These are phyloP conservation scores for Pseudocercospora eumusae DNA, from an alignment of 2,329 filamentous ascomycete genomes.

Conservation along the genomic window DNA sequence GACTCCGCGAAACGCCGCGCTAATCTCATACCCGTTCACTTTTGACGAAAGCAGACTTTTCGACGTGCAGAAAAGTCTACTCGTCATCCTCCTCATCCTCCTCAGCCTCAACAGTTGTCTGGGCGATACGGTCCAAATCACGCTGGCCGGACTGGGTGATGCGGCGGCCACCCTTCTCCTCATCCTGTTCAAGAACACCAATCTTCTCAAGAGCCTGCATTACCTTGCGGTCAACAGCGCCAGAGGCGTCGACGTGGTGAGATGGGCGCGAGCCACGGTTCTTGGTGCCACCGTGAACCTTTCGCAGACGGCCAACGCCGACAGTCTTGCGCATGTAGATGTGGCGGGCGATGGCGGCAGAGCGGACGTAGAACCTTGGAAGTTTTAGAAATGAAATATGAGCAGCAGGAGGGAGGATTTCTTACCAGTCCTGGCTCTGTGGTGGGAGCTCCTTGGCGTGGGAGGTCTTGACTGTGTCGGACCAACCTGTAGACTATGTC, in stretches of 20 bases:
- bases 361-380: conserved; percentile 71
- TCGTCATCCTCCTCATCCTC: conserved; percentile 50
- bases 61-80: conserved; percentile 17
- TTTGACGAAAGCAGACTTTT: background rate
- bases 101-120: conserved; percentile 55
- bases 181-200: conserved; percentile 93
- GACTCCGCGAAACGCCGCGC: conserved; percentile 1
- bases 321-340: conserved; percentile 99
- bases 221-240: conserved; percentile 95
- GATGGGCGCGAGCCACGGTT: conserved; percentile 91
- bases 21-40: background rate
- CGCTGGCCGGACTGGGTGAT: conserved; percentile 98
- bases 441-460: conserved; percentile 95
- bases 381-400: background rate
- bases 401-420: conserved; percentile 34
- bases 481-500: conserved; percentile 74
- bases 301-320: conserved; percentile 95
- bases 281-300: conserved; percentile 86
- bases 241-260: conserved; percentile 93
- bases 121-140: conserved; percentile 82
- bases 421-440: conserved; percentile 98
- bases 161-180: conserved; percentile 97
- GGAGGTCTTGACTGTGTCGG: conserved; percentile 99
- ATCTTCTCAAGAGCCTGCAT: conserved; percentile 99
- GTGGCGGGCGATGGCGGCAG: conserved; percentile 93